These are phyloP conservation scores for Omphalea diandra DNA, from an alignment of 441 rosid genomes.

Conservation along the genomic window DNA sequence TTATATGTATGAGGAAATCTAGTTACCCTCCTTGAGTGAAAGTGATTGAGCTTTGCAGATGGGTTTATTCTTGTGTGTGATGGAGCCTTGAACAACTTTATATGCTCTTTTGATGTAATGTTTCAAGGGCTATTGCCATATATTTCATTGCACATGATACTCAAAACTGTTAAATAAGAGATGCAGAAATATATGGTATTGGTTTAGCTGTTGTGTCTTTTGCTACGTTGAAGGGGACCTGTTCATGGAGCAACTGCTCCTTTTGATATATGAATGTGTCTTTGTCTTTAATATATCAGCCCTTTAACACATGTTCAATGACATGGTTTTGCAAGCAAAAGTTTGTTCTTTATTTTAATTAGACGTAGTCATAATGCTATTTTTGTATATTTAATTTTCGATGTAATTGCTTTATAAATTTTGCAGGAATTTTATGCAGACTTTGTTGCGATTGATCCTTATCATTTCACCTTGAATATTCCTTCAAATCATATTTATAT, in stretches of 20 bases:
- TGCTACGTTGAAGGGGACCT: no score
- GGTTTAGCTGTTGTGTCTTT: background rate
- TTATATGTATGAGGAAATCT: background rate
- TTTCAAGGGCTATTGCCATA: background rate
- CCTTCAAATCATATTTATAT: constrained; percentile 76
- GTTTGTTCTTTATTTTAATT: background rate
- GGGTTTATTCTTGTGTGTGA: background rate
- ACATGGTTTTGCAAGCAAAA: background rate
- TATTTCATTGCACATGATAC: background rate
- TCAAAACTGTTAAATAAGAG: background rate
- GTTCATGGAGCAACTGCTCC: background rate
- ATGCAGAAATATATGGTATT: background rate
- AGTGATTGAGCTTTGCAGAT: background rate
- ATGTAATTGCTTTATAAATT: constrained; percentile 27
- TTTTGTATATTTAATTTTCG: constrained; percentile 12
- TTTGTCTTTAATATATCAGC: background rate
- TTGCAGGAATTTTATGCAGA: constrained; percentile 96
- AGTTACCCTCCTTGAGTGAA: background rate
- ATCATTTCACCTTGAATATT: constrained; percentile 79
- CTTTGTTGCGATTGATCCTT: constrained; percentile 82
- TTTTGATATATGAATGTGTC: background rate
- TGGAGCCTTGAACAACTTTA: background rate
- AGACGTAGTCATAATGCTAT: background rate
- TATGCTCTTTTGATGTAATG: background rate
- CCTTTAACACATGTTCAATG: background rate